A percentile compares a stretch with the other conserved stretches of the same genome.
phyloP scores from a whole-genome alignment of 2,329 filamentous ascomycete genomes.

The Pseudopyricularia javanii region DNA sequence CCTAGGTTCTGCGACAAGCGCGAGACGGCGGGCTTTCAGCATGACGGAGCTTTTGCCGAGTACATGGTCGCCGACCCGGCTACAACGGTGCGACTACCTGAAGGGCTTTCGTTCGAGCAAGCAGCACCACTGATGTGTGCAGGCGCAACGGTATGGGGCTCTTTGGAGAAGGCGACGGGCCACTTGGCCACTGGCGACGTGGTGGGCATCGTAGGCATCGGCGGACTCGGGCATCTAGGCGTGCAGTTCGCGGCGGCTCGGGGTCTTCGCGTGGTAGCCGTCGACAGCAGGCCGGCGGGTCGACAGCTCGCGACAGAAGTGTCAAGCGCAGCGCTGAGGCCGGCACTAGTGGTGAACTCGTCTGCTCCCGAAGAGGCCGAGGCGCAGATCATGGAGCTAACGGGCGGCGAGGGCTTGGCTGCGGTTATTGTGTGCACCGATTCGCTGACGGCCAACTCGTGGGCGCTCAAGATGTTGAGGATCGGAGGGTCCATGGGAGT shows the following conservation, averaged over 20 bases:
- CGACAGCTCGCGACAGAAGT: slow-evolving; percentile 16
- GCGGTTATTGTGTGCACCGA: slow-evolving; percentile 19
- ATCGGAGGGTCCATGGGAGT: slow-evolving; percentile 16
- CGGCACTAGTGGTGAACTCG: slow-evolving; percentile 16
- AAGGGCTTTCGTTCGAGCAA: slow-evolving; percentile 32
- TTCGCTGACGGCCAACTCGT: slow-evolving; percentile 15
- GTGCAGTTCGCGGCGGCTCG: slow-evolving; percentile 32
- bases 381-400: slow-evolving; percentile 13
- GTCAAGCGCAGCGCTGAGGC: slow-evolving; percentile 8
- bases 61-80: slow-evolving; percentile 18
- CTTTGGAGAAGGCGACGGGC: slow-evolving; percentile 13
- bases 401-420: slow-evolving; percentile 16
- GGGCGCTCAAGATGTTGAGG: slow-evolving; percentile 15
- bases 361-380: slow-evolving; percentile 6
- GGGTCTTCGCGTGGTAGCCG: slow-evolving; percentile 42
- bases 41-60: slow-evolving; percentile 21
- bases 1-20: slow-evolving; percentile 18
- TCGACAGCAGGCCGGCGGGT: slow-evolving; percentile 19
- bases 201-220: slow-evolving; percentile 29
- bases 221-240: slow-evolving; percentile 28
- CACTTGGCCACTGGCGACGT: slow-evolving; percentile 20
- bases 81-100: slow-evolving; percentile 40
- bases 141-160: slow-evolving; percentile 29
- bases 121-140: slow-evolving; percentile 52
- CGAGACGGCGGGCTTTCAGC: slow-evolving; percentile 19